Conservation (phyloP, 2,329 filamentous ascomycete genomes). For the Amauroascus niger region DNA sequence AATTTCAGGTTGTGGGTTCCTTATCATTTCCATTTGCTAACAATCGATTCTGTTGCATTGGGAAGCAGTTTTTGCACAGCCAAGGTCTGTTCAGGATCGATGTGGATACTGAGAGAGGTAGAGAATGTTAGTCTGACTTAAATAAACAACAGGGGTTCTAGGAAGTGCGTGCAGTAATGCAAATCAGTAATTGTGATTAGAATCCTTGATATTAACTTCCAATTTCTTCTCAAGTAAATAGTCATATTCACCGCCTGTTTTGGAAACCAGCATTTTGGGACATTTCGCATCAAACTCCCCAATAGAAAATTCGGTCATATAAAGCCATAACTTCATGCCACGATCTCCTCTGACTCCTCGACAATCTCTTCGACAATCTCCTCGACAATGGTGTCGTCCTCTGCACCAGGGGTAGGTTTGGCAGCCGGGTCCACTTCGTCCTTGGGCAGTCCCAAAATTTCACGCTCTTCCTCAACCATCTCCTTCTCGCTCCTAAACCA, state of each 20-base stretch:
- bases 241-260: background rate
- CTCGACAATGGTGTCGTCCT: constrained; percentile 71
- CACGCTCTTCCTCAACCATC: constrained; percentile 63
- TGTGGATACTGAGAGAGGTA: no score
- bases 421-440: constrained; percentile 52
- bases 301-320: background rate
- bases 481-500: constrained; percentile 69
- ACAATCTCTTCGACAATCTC: constrained; percentile 78
- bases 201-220: background rate
- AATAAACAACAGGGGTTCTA: no score
- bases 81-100: no score
- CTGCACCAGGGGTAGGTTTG: constrained; percentile 47
- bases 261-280: background rate
- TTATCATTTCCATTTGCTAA: no score
- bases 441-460: constrained; percentile 55
- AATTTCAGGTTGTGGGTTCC: no score
- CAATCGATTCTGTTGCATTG: no score
- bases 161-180: background rate
- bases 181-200: background rate
- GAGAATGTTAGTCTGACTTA: no score
- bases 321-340: constrained; percentile 27
- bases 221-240: constrained; percentile 4
- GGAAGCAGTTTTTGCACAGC: no score
- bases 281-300: background rate
- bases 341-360: constrained; percentile 72